Evolutionary conservation across 2,329 filamentous ascomycete species (phyloP).

Genomic region (Aphanoascus verrucosus): DNA sequence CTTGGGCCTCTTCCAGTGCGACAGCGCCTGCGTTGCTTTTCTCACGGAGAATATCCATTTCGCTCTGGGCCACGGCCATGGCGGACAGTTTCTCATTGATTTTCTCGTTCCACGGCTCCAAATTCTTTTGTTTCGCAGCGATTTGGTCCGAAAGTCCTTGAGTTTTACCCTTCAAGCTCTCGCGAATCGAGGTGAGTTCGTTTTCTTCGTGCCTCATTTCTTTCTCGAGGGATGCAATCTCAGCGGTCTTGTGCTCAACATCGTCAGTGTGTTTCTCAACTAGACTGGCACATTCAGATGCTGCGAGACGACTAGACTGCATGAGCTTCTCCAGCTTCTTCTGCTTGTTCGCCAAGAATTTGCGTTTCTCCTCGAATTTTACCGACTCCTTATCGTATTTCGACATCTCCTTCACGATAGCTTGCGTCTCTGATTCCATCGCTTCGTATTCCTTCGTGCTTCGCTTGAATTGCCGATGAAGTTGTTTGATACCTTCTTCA

Average conservation of each 20-base stretch:
- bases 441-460: slow-evolving; percentile 73
- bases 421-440: slow-evolving; percentile 71
- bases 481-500: slow-evolving; percentile 77
- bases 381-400: slow-evolving; percentile 94
- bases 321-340: slow-evolving; percentile 92
- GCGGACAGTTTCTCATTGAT: slow-evolving; percentile 93
- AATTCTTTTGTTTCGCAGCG: slow-evolving; percentile 76
- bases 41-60: slow-evolving; percentile 82
- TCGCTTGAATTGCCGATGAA: slow-evolving; percentile 73
- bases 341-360: slow-evolving; percentile 80
- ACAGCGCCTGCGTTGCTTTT: slow-evolving; percentile 78
- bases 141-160: slow-evolving; percentile 91
- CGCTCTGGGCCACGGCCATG: slow-evolving; percentile 88
- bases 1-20: slow-evolving; percentile 69
- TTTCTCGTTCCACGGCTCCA: slow-evolving; percentile 94
- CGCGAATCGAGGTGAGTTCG: slow-evolving; percentile 71
- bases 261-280: slow-evolving; percentile 69
- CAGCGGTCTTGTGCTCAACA: slow-evolving; percentile 62
- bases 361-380: slow-evolving; percentile 96
- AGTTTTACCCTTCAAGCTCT: slow-evolving; percentile 86
- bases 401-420: slow-evolving; percentile 71
- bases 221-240: slow-evolving; percentile 65
- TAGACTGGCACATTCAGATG: slow-evolving; percentile 62
- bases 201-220: slow-evolving; percentile 68
- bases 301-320: slow-evolving; percentile 61